Base-by-base conservation (phyloP, 345 rosid species). In the Boechera divaricarpa region DNA sequence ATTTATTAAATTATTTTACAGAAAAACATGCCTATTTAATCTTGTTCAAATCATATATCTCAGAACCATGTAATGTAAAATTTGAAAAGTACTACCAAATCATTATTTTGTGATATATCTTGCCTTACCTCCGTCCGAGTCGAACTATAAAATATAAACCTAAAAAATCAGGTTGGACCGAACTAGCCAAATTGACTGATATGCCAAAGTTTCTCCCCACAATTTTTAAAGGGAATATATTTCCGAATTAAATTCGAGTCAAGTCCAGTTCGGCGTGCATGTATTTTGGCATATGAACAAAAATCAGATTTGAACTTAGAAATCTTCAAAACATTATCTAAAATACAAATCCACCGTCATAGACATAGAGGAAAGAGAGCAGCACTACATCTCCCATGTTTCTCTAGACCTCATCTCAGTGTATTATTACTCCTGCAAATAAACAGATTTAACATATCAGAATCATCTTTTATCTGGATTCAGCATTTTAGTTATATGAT, bases 381-480 rank as follows among this genome's bases (percentile, higher is more conserved):
- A 66, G 45, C 32, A 4, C 3, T 21, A 12, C 58, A 15, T 48
- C 68, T 52, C 42, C 39, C 49, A 39, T 39, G 48, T 35, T 52
- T 42, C 57, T 60, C 11, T n/a, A 58, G n/a, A 72, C 5, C 11
- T 32, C 74, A 60, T 54, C 68, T 57, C 73, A 42, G 56, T 58
- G 63, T 33, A n/a, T 55, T 33, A 24, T 55, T 66, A 72, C 41
- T 78, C 78, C 82, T 72, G 82, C 64, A 36, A 70, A 58, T 51
- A 57, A 31, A 32, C 63, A 72, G 5, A 44, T 41, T 56, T 18
- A 70, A 16, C 2, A 55, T 10, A 56, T 77, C 28, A 77, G 47
- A 64, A 64, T 47, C 61, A 48, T 64, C 10, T 3, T 3, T 35
- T 7, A 7, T 26, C 11, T 16, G 6, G 26, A 47, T 45, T 62